These are phyloP conservation scores for Protomyces inundatus DNA, from an alignment of 1,139 yeast species.

Conservation along the genomic window DNA sequence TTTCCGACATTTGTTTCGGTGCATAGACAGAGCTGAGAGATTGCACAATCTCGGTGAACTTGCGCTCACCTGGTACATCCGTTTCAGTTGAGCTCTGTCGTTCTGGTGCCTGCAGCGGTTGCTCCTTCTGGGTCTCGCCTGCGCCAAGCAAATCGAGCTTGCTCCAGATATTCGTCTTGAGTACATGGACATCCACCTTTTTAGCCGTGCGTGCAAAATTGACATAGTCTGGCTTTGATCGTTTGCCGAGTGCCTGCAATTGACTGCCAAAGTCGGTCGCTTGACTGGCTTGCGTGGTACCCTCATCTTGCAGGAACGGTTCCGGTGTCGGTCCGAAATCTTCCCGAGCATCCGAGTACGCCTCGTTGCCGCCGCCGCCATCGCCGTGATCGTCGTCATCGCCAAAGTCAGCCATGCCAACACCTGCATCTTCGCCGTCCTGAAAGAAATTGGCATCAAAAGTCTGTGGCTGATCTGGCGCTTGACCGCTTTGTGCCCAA, in stretches of 20 bases:
- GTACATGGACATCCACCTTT: slow-evolving; percentile 69
- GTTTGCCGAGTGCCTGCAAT: slow-evolving; percentile 31
- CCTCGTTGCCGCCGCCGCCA: slow-evolving; percentile 29
- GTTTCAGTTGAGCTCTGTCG: neutral
- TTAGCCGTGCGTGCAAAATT: slow-evolving; percentile 77
- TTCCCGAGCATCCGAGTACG: slow-evolving; percentile 24
- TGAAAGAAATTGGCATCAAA: slow-evolving; percentile 47
- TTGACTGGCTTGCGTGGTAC: slow-evolving; percentile 23
- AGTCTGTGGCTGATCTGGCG: slow-evolving; percentile 36
- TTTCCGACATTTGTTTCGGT: slow-evolving; percentile 46
- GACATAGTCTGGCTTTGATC: slow-evolving; percentile 57
- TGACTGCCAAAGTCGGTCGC: slow-evolving; percentile 33
- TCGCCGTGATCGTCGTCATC: slow-evolving; percentile 32
- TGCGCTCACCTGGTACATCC: slow-evolving; percentile 33
- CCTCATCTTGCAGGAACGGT: neutral
- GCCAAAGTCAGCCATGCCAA: slow-evolving; percentile 30
- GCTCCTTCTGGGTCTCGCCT: slow-evolving; percentile 28
- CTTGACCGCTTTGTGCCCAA: slow-evolving; percentile 53
- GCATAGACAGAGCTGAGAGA: slow-evolving; percentile 39
- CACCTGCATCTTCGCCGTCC: slow-evolving; percentile 37
- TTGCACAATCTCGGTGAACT: slow-evolving; percentile 48
- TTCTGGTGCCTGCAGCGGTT: neutral
- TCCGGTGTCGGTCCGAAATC: slow-evolving; percentile 5
- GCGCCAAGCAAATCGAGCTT: slow-evolving; percentile 39
- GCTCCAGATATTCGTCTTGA: slow-evolving; percentile 82